These are phyloP conservation scores for Alliaria petiolata DNA, from an alignment of 345 rosid species.

Conservation along the genomic window DNA sequence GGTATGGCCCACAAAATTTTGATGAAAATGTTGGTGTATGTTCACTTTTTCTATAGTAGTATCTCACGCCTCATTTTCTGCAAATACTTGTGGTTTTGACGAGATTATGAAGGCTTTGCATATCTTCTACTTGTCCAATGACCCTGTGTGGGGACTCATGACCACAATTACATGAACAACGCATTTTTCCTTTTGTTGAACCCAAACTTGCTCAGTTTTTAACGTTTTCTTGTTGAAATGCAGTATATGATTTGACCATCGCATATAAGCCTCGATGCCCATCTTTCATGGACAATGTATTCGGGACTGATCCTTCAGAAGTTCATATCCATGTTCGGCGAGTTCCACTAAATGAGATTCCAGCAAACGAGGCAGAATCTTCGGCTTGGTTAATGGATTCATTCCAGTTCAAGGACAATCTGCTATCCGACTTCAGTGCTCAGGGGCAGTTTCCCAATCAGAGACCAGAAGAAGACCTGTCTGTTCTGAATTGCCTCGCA, in stretches of 20 bases:
- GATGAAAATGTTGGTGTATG: not conserved
- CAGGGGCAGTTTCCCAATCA: slow-evolving; percentile 55
- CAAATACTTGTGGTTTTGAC: not conserved
- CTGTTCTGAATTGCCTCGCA: slow-evolving; percentile 45
- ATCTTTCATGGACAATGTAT: slow-evolving; percentile 72
- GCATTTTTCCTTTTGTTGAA: not conserved
- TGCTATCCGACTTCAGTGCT: slow-evolving; percentile 54
- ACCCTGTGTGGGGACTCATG: not conserved
- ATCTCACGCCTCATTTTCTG: not conserved
- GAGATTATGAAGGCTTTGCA: not conserved
- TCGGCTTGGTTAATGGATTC: slow-evolving; percentile 58
- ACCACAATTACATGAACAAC: not conserved
- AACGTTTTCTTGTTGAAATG: slow-evolving; percentile 24
- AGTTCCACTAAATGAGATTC: slow-evolving; percentile 43
- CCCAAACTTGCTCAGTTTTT: not conserved
- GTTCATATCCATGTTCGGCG: slow-evolving; percentile 75
- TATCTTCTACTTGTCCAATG: not conserved
- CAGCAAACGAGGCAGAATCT: slow-evolving; percentile 42
- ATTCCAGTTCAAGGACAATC: slow-evolving; percentile 57
- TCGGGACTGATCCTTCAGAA: slow-evolving; percentile 77
- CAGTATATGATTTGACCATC: slow-evolving; percentile 77
- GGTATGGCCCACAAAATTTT: slow-evolving; percentile 35
- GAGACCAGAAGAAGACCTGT: slow-evolving; percentile 45
- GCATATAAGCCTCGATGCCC: slow-evolving; percentile 71
- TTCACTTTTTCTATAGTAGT: not conserved